Conservation (phyloP, 176 grass and related monocot species). For the Juncus effusus region DNA sequence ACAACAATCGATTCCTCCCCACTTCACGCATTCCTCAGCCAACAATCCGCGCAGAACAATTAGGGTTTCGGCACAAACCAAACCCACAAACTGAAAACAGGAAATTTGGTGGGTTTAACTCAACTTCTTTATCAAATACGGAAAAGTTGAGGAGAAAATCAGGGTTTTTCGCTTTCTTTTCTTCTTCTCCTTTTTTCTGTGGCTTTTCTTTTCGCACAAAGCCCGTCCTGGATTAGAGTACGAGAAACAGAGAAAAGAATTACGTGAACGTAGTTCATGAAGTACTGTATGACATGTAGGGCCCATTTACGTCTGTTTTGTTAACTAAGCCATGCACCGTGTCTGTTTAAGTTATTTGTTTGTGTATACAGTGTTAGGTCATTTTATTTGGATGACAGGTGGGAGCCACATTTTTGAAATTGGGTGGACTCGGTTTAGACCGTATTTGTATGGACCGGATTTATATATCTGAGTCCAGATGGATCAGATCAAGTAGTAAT, state of each 20-base stretch:
- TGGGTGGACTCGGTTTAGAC: too few species aligned
- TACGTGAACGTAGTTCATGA: too few species aligned
- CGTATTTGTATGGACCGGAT: too few species aligned
- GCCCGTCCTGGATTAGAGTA: background rate
- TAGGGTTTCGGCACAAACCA: constrained; percentile 4
- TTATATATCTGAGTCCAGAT: too few species aligned
- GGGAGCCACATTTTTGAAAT: too few species aligned
- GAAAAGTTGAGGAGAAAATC: too few species aligned
- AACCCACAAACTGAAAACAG: background rate
- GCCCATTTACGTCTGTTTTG: background rate
- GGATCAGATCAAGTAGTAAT: too few species aligned
- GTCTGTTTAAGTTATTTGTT: background rate
- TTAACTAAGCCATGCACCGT: background rate
- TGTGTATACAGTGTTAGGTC: too few species aligned
- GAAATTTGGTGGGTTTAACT: background rate
- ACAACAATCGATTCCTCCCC: background rate
- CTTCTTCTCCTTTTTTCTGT: background rate
- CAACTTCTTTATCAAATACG: too few species aligned
- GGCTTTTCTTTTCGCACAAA: constrained; percentile 1
- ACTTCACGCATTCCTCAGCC: background rate
- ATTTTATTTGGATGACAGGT: too few species aligned
- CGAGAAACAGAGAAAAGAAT: background rate
- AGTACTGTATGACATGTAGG: too few species aligned
- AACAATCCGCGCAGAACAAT: background rate
- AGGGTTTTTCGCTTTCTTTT: too few species aligned